A percentile compares a stretch with the other conserved stretches of the same genome.
Conservation (phyloP, 129 eudicot genomes). For the Flaveria sonorensis region DNA sequence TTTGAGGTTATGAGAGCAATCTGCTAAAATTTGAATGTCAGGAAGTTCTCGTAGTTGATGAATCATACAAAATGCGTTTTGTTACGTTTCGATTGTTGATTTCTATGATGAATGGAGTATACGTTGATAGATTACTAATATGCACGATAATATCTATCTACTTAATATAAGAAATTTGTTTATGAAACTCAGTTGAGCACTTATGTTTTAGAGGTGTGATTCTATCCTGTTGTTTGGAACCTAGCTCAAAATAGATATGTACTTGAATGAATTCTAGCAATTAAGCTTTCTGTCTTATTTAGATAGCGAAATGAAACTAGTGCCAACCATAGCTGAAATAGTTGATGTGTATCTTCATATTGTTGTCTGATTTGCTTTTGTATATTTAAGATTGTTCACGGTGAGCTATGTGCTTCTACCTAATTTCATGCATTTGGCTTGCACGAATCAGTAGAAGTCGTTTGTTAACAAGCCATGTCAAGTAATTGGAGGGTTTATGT, state of each 20-base stretch:
- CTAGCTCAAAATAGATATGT: background rate
- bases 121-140: background rate
- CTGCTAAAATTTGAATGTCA: background rate
- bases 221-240: conserved; percentile 7
- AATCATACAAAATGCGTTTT: background rate
- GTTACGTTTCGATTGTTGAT: background rate
- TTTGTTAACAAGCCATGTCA: conserved; percentile 4
- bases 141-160: background rate
- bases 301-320: conserved; percentile 14
- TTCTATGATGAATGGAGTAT: conserved; percentile 2
- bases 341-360: background rate
- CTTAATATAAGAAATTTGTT: background rate
- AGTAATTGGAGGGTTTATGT: conserved; percentile 17
- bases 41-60: conserved; percentile 5
- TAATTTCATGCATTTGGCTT: conserved; percentile 7
- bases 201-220: background rate
- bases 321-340: background rate
- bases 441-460: background rate
- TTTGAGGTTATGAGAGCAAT: background rate
- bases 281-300: conserved; percentile 1
- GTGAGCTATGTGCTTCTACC: background rate
- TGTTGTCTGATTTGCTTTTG: conserved; percentile 12
- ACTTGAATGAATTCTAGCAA: background rate
- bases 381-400: background rate
- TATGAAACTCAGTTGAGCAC: background rate